Evolutionary conservation across 1,139 yeast species (phyloP), one percentile per base, ranked within the genome.

Genomic region (Taphrina communis): DNA sequence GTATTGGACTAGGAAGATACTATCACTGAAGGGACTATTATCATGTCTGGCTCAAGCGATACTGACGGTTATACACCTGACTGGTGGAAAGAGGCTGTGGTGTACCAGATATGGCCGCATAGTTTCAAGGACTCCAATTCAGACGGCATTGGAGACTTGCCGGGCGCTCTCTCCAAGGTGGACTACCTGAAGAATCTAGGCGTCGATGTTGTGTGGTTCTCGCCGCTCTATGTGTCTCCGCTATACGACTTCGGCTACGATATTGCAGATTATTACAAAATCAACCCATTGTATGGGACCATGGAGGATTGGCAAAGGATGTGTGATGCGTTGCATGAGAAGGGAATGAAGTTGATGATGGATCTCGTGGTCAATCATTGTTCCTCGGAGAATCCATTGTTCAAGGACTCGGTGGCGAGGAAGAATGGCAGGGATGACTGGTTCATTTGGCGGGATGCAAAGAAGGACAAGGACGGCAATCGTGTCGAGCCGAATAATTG

Each of bases 161-260:
- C 80, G 4, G 88, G 88, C 21, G 83, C 86, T 63, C 79, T 82
- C 70, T 79, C 83, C 41, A 81, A 83, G 57, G 79, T 85, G 70
- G 87, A 84, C 77, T 84, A 85, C 75, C 76, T 85, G 74, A 80
- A 83, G 73, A 77, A 78, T 31, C 78, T 85, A 58, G 88, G 88
- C 1, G 80, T 80, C 36, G 86, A 84, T 71, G 80, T 84, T 50
- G 78, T 85, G 52, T 85, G 88, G 88, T 77, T 85, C 70, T 83
- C 85, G 41, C 88, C 88, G 50, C 82, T 83, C 80, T 85, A 81
- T 76, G 85, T 83, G 71, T 83, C 86, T 1, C 88, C 89, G 2
- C 85, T 83, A 74, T 84, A 83, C 59, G 88, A 86, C 74, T 85
- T 85, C 88, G 88, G 88, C 1, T 85, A 85, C 75, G 88, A 85